Evolutionary conservation across 2,329 filamentous ascomycete species (phyloP), one percentile per base, ranked within the genome.

Genomic region (Botrytis aclada): DNA sequence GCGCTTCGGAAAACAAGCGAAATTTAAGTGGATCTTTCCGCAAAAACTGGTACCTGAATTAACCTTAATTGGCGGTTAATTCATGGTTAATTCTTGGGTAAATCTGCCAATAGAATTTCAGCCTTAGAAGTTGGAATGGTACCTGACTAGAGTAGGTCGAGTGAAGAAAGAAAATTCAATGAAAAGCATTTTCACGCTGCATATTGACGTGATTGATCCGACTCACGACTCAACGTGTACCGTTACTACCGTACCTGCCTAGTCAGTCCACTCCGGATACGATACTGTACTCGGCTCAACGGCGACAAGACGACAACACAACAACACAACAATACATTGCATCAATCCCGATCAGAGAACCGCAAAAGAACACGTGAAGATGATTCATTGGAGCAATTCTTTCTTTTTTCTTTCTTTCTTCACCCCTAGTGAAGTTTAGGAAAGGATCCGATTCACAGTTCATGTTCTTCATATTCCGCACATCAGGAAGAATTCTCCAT

Each of bases 1-100:
- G 45, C 32, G 45, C 63, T 56, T 67, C 65, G 65, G 47, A n/a
- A 41, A 18, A 22, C 25, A 67, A 56, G 47, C 65, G 47, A 67
- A 37, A 56, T 56, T 67, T 56, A 22, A 41, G 37, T 56, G 18
- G 8, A 41, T 29, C 6, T 18, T 32, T 45, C n/a, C 9, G 39
- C 1, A 32, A 45, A 12, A 10, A 43, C 1, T 20, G 32, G 64
- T 56, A 56, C 65, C 65, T 67, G 65, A 56, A 41, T 32, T 65
- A 45, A 43, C 22, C 5, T 8, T 20, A 39, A 32, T 34, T 63
- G 16, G n/a, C 37, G 64, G 45, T 67, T 67, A 54, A 67, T 56
- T 37, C n/a, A 16, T 41, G 32, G 63, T 18, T 66, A 66, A 67
- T 56, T 37, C 14, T 29, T 41, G 32, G 63, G 6, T 18, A n/a